Evolutionary conservation across 2,329 filamentous ascomycete species (phyloP).

Genomic region (Penicillium sp.): DNA sequence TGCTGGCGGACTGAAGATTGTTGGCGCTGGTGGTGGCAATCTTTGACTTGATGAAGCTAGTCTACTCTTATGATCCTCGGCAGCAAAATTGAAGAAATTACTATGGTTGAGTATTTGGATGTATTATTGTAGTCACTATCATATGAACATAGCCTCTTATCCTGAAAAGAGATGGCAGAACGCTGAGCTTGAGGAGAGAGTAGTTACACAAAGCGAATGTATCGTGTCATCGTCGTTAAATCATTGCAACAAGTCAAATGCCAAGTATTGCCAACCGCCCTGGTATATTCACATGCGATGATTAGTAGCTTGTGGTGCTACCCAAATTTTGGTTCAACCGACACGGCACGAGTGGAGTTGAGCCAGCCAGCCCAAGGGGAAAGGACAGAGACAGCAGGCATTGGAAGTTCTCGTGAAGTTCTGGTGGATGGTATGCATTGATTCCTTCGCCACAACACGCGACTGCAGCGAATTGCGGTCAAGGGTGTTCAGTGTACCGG

Average conservation of each 20-base stretch:
- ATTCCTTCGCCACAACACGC: too few species aligned
- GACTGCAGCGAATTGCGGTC: too few species aligned
- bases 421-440: too few species aligned
- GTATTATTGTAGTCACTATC: conserved; percentile 5
- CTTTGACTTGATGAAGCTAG: conserved; percentile 18
- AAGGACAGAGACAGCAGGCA: too few species aligned
- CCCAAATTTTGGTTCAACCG: background rate
- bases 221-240: conserved; percentile 4
- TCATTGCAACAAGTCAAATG: conserved; percentile 5
- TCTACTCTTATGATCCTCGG: conserved; percentile 4
- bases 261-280: too few species aligned
- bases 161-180: background rate
- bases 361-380: too few species aligned
- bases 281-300: too few species aligned
- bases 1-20: conserved; percentile 47
- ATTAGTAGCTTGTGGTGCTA: too few species aligned
- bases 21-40: conserved; percentile 46
- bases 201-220: too few species aligned
- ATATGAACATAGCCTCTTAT: conserved; percentile 2
- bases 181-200: background rate
- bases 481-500: too few species aligned
- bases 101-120: background rate
- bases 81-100: background rate
- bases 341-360: too few species aligned
- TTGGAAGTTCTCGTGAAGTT: too few species aligned